Percentiles rank a stretch among this genome's conserved stretches.
phyloP scores from a whole-genome alignment of 1,139 yeast genomes.

The Blastobotrys petasosporus region DNA sequence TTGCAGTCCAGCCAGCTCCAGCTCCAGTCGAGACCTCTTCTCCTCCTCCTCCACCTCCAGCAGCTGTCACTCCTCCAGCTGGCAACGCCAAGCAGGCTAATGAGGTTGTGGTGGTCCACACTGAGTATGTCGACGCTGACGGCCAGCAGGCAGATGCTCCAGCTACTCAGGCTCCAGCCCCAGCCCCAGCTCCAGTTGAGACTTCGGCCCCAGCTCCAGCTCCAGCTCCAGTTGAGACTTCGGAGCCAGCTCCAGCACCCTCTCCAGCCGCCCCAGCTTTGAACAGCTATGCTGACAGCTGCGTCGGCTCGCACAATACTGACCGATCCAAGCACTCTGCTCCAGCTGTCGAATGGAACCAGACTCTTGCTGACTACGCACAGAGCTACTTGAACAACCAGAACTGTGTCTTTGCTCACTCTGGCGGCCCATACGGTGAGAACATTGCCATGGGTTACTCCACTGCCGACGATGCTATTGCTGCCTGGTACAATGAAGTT shows the following conservation, averaged over 20 bases:
- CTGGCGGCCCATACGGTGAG: conserved; percentile 80
- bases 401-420: conserved; percentile 69
- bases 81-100: conserved; percentile 3
- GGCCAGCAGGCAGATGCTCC: conserved; percentile 5
- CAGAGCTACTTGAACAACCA: conserved; percentile 54
- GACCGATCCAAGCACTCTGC: conserved; percentile 67
- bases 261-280: conserved; percentile 4
- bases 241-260: conserved; percentile 2
- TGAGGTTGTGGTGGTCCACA: conserved; percentile 3
- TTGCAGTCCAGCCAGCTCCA: conserved; percentile 11
- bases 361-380: conserved; percentile 58
- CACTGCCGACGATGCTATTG: conserved; percentile 53
- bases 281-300: conserved; percentile 8
- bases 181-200: not conserved
- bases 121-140: not conserved
- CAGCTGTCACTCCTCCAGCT: conserved; percentile 8
- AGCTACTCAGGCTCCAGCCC: not conserved
- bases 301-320: conserved; percentile 45
- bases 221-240: not conserved
- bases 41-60: conserved; percentile 3
- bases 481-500: conserved; percentile 77
- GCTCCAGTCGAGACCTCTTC: conserved; percentile 10
- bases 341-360: conserved; percentile 56
- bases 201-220: conserved; percentile 7
- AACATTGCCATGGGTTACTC: conserved; percentile 73